Evolutionary conservation across 2,329 filamentous ascomycete genomes (phyloP).

Genomic region (Claviceps maximensis): DNA sequence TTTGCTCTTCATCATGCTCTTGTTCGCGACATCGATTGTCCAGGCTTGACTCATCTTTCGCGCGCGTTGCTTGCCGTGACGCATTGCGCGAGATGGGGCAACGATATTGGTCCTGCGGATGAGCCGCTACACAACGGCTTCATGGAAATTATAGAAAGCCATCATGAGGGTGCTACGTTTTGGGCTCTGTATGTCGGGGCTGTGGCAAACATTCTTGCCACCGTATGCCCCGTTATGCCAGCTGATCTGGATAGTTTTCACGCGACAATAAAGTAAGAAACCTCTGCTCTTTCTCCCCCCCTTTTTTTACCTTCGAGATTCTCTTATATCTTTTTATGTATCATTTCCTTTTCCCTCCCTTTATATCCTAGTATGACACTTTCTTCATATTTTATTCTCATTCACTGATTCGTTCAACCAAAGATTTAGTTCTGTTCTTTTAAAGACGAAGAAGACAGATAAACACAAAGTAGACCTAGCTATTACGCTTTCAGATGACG

Average conservation of each 20-base stretch:
- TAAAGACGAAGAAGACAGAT: constrained; percentile 11
- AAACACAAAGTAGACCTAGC: constrained; percentile 25
- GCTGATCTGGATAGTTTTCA: constrained; percentile 19
- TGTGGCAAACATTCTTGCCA: constrained; percentile 30
- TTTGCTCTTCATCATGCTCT: constrained; percentile 62
- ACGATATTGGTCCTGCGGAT: constrained; percentile 39
- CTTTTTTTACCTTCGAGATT: not conserved
- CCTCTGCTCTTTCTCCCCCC: not conserved
- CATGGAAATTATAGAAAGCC: constrained; percentile 25
- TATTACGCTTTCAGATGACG: constrained; percentile 20
- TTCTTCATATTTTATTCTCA: not conserved
- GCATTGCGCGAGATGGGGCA: constrained; percentile 62
- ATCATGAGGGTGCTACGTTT: constrained; percentile 28
- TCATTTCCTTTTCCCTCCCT: not conserved
- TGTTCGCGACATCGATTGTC: constrained; percentile 51
- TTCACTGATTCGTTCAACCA: not conserved
- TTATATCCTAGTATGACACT: not conserved
- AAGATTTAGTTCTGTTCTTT: constrained; percentile 3
- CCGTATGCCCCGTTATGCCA: constrained; percentile 29
- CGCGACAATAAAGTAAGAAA: constrained; percentile 24
- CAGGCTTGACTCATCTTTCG: constrained; percentile 61
- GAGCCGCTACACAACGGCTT: constrained; percentile 28
- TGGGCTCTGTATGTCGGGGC: constrained; percentile 42
- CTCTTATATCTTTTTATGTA: not conserved
- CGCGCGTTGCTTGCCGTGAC: constrained; percentile 60